phyloP scores from a whole-genome alignment of 495 filamentous ascomycete species.

The Podospora australis region DNA sequence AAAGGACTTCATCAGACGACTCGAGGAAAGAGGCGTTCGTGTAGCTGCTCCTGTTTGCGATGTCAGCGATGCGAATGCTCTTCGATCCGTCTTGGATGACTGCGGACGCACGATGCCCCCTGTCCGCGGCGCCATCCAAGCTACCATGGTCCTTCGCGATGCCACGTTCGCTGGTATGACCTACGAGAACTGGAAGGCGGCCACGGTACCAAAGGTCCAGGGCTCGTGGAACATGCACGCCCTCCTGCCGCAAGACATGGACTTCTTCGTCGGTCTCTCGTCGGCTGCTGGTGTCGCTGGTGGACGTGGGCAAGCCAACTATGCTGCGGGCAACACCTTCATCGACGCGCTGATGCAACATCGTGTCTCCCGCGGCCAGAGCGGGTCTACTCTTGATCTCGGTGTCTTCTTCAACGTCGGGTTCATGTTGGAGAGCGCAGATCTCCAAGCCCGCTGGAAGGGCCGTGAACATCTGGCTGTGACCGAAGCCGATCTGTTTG shows the following conservation, averaged over 20 bases:
- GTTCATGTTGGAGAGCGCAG: conserved; percentile 13
- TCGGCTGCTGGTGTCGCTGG: conserved; percentile 43
- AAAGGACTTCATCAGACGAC: conserved; percentile 15
- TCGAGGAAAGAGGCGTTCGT: conserved; percentile 20
- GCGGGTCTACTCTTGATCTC: conserved; percentile 16
- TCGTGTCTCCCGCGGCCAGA: conserved; percentile 14
- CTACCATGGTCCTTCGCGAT: conserved; percentile 29
- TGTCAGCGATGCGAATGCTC: conserved; percentile 16
- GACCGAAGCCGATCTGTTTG: not conserved
- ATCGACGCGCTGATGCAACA: conserved; percentile 38
- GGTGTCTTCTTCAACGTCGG: conserved; percentile 17
- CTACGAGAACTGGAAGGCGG: conserved; percentile 26
- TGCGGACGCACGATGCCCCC: conserved; percentile 30
- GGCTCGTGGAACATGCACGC: conserved; percentile 35
- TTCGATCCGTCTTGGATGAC: conserved; percentile 2
- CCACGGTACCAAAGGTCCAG: conserved; percentile 40
- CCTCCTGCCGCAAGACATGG: conserved; percentile 28
- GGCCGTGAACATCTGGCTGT: not conserved
- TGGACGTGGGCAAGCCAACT: conserved; percentile 46
- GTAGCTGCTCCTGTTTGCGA: conserved; percentile 32
- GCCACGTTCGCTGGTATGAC: conserved; percentile 36
- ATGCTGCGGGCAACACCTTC: conserved; percentile 54
- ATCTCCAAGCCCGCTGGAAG: not conserved
- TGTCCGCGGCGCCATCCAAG: conserved; percentile 44
- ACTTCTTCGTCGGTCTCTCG: conserved; percentile 52